Base-by-base conservation (phyloP, 108 stramenopile genomes). In the Fragilaria crotonensis region DNA sequence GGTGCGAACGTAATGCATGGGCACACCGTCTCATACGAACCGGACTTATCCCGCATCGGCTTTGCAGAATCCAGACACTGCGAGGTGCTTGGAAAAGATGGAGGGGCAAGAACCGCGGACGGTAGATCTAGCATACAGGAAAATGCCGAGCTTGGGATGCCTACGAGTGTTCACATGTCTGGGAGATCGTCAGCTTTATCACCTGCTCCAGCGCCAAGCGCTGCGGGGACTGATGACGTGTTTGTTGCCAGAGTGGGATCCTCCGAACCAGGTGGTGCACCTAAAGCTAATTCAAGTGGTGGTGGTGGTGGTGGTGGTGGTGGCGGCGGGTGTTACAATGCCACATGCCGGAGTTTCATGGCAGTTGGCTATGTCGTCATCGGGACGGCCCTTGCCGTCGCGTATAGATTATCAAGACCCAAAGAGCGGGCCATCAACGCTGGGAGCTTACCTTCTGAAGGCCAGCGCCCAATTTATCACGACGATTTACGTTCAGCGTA, bases 21-120 rank as follows among this genome's bases (percentile, higher is more conserved):
- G 2, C 89, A 93, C 69, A 76, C 85, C 48, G 74, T 84, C 18
- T 55, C 80, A 25, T 93, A 85, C 48, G 89, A 93, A 54, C 53
- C 72, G 45, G 71, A 78, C 23, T 64, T 79, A 22, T 55, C 73
- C 48, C 60, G 74, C 21, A 70, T 93, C 23, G 91, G 88, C 29
- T 89, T 93, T 62, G 88, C 84, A 18, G 77, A 73, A 59, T 60
- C 72, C 3, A 54, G 30, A n/a, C 58, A 57, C 23, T 77, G 76
- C 64, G 30, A 33, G 45, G 52, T 64, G 2, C n/a, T n/a, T n/a
- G 14, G 36, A 14, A 41, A 14, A 7, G 14, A 41, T 14, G 14
- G 11, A 41, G 36, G 36, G 11, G 14, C 7, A 41, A 41, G 36
- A 41, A 41, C 14, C 11, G 36, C 36, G 7, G 36, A 41, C 14